Evolutionary conservation across 345 rosid species (phyloP).

Genomic region (Reutealis trisperma): DNA sequence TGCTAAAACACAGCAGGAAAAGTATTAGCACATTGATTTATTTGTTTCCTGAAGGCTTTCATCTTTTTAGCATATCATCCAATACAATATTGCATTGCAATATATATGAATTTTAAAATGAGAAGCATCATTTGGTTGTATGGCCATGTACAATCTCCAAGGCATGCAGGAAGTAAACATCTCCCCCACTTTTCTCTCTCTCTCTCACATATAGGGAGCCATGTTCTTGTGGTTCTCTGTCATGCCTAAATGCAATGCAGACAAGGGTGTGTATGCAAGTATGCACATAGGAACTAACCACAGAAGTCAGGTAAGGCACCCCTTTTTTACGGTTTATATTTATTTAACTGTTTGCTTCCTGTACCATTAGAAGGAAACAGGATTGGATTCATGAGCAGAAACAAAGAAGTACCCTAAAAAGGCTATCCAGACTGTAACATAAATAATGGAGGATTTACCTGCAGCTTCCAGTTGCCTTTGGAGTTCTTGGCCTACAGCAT

Average conservation of each 20-base stretch:
- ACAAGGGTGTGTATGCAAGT: not conserved
- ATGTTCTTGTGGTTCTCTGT: not conserved
- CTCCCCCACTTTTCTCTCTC: not conserved
- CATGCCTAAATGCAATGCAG: not conserved
- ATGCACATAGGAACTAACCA: not conserved
- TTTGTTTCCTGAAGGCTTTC: not conserved
- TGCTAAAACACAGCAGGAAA: not conserved
- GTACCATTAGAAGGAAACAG: not conserved
- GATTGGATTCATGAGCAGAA: not conserved
- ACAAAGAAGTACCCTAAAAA: not conserved
- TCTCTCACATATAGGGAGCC: not conserved
- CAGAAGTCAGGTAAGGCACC: not conserved
- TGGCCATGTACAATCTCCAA: not conserved
- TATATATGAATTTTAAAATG: not conserved
- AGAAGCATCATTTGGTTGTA: not conserved
- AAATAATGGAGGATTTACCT: slow-evolving; percentile 40
- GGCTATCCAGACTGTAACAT: not conserved
- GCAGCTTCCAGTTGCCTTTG: slow-evolving; percentile 94
- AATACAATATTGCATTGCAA: not conserved
- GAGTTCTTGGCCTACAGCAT: slow-evolving; percentile 80
- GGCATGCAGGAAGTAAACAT: not conserved
- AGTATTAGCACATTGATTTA: not conserved
- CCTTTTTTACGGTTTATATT: no score
- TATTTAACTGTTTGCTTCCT: not conserved
- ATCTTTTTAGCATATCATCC: not conserved